A percentile compares a stretch with the other conserved stretches of the same genome.
Conservation (phyloP, 805 yeast species). For the Saturnispora kantuleensis region DNA sequence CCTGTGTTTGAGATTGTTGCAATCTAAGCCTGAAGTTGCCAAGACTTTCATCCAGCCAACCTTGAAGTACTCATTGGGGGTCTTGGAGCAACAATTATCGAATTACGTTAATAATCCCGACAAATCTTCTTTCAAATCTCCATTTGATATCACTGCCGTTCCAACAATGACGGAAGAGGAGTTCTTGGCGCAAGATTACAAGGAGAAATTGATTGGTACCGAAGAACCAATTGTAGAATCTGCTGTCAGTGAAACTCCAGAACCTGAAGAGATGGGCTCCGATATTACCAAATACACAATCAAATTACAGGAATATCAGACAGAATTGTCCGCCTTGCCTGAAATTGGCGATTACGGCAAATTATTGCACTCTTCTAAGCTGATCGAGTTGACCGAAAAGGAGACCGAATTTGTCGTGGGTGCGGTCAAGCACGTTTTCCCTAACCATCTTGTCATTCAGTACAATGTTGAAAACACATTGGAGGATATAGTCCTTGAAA, state of each 20-base stretch:
- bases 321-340: conserved; percentile 59
- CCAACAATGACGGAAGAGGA: conserved; percentile 63
- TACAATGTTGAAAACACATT: conserved; percentile 79
- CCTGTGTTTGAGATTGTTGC: conserved; percentile 61
- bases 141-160: conserved; percentile 65
- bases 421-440: conserved; percentile 76
- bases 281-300: conserved; percentile 26
- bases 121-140: conserved; percentile 35
- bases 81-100: conserved; percentile 70
- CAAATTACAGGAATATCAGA: conserved; percentile 57
- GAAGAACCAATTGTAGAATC: conserved; percentile 18
- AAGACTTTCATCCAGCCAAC: conserved; percentile 55
- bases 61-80: conserved; percentile 59
- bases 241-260: conserved; percentile 10
- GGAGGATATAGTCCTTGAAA: conserved; percentile 63
- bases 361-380: conserved; percentile 58
- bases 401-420: conserved; percentile 90
- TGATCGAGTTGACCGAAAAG: conserved; percentile 68
- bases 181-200: conserved; percentile 52
- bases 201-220: conserved; percentile 34
- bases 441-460: conserved; percentile 65
- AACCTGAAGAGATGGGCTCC: conserved; percentile 10
- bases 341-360: conserved; percentile 68
- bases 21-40: conserved; percentile 30
- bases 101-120: conserved; percentile 50